These are phyloP conservation scores for Penicillium pulvis DNA, from an alignment of 495 filamentous ascomycete species.

Conservation along the genomic window DNA sequence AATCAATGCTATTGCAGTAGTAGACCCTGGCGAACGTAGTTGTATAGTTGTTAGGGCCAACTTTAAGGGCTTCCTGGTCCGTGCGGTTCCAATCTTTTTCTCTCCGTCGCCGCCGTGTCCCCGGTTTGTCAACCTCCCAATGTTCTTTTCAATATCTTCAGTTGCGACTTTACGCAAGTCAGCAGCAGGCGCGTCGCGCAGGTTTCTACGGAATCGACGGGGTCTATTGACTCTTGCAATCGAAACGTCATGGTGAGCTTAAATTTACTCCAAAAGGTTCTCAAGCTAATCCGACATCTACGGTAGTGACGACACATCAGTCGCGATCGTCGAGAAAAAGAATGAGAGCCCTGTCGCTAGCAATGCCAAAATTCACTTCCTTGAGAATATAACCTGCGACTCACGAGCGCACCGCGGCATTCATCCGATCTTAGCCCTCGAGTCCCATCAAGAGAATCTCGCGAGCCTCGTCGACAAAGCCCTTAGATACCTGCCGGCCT, in stretches of 20 bases:
- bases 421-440: constrained; percentile 70
- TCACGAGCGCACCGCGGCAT: constrained; percentile 71
- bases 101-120: constrained; percentile 14
- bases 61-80: constrained; percentile 32
- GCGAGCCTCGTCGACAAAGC: constrained; percentile 66
- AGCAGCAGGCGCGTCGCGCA: constrained; percentile 12
- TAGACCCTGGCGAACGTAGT: no score
- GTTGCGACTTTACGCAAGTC: constrained; percentile 27
- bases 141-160: constrained; percentile 31
- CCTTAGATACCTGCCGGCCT: constrained; percentile 53
- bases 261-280: neutral
- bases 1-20: no score
- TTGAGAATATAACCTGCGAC: constrained; percentile 80
- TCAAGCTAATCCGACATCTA: constrained; percentile 16
- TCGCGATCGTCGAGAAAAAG: constrained; percentile 74
- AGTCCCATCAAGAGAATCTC: constrained; percentile 71
- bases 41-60: constrained; percentile 24
- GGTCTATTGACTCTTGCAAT: constrained; percentile 78
- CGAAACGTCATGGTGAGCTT: constrained; percentile 78
- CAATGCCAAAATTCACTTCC: constrained; percentile 66
- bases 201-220: constrained; percentile 23
- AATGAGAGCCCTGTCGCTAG: constrained; percentile 17
- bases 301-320: constrained; percentile 85
- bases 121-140: constrained; percentile 17
- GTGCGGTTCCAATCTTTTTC: constrained; percentile 34